Evolutionary conservation across 73 alveolate species (phyloP).

Genomic region (Halteria grandinella): DNA sequence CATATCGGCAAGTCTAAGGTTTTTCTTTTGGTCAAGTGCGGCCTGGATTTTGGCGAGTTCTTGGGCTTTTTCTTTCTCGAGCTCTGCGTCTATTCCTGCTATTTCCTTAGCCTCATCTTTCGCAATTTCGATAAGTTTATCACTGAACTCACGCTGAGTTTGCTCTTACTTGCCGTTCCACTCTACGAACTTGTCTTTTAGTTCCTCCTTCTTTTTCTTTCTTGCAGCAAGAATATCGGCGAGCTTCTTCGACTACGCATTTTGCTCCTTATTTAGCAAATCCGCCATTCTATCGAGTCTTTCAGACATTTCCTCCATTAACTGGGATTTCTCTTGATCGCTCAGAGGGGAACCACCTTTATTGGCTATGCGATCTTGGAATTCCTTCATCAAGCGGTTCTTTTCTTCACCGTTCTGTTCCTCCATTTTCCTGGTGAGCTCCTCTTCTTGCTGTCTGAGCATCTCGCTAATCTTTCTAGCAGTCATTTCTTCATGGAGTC

Average conservation of each 20-base stretch:
- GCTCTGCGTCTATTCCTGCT: not conserved
- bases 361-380: not conserved
- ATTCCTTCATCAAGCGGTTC: slow-evolving; percentile 18
- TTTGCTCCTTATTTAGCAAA: slow-evolving; percentile 13
- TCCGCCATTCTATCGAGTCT: slow-evolving; percentile 40
- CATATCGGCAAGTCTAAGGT: slow-evolving; percentile 14
- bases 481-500: slow-evolving; percentile 3
- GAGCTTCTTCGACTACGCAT: slow-evolving; percentile 15
- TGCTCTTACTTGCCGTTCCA: not conserved
- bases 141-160: not conserved
- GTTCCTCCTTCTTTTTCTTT: slow-evolving; percentile 35
- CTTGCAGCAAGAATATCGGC: slow-evolving; percentile 30
- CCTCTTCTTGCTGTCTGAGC: slow-evolving; percentile 2
- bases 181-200: not conserved
- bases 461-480: not conserved
- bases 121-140: slow-evolving; percentile 1
- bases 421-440: not conserved
- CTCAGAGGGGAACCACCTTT: not conserved
- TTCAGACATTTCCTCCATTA: slow-evolving; percentile 7
- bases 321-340: slow-evolving; percentile 15
- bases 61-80: not conserved
- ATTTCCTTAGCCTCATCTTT: not conserved
- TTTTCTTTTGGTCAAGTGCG: not conserved
- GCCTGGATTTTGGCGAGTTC: not conserved
- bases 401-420: slow-evolving; percentile 35